These are phyloP conservation scores for Psilocybe cubensis DNA, from an alignment of 768 basidiomycete genomes.

Conservation along the genomic window DNA sequence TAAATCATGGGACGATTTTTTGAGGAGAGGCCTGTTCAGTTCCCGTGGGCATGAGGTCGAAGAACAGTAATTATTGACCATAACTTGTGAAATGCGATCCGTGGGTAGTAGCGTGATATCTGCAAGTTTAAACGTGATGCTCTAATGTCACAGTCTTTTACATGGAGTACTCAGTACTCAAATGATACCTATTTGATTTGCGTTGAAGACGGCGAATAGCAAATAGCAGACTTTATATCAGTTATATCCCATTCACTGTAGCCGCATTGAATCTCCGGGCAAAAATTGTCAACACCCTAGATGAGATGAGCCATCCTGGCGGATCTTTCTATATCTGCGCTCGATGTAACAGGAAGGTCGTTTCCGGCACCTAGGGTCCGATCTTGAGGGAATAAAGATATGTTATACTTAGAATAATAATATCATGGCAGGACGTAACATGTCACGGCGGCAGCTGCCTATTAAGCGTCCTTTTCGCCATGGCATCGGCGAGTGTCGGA, in stretches of 20 bases:
- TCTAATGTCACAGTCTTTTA: background rate
- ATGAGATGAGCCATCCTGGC: background rate
- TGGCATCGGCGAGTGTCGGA: background rate
- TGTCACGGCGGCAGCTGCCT: background rate
- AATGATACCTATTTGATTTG: background rate
- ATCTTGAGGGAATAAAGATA: background rate
- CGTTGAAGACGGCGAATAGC: background rate
- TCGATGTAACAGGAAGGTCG: slow-evolving; percentile 2
- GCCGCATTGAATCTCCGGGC: background rate
- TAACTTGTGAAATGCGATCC: background rate
- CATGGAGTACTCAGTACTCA: background rate
- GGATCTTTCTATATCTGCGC: background rate
- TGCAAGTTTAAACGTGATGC: too few species aligned
- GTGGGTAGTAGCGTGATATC: too few species aligned
- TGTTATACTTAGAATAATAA: background rate
- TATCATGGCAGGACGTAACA: background rate
- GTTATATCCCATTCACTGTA: background rate
- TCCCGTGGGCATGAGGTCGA: background rate
- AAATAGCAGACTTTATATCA: background rate
- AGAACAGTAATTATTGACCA: background rate
- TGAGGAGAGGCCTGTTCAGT: background rate
- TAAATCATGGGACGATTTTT: background rate
- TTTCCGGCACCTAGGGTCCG: background rate
- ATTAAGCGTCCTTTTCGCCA: background rate
- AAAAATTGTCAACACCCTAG: background rate